phyloP scores from a whole-genome alignment of 768 basidiomycete genomes.

The Rhizopogon sp. region DNA sequence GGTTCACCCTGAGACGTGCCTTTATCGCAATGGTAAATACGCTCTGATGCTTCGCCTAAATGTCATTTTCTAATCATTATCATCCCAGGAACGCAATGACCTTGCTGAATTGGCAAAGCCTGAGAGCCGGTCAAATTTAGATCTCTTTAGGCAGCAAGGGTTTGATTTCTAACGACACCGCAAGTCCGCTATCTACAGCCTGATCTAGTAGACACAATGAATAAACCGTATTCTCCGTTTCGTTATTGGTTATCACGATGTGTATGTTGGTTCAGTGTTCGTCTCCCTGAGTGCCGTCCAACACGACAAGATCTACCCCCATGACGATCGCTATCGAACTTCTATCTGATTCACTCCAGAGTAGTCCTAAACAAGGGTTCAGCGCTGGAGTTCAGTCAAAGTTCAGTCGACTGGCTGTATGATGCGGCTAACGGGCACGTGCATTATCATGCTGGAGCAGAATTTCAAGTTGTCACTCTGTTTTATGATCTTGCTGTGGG shows the following conservation, averaged over 20 bases:
- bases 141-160: slow-evolving; percentile 74
- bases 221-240: neutral
- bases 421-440: no score
- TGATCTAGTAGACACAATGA: neutral
- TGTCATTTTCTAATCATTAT: neutral
- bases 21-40: slow-evolving; percentile 72
- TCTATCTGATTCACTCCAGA: no score
- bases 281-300: neutral
- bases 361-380: no score
- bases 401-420: no score
- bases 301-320: neutral
- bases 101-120: slow-evolving; percentile 72
- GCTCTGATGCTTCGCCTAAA: neutral
- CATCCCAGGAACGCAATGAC: slow-evolving; percentile 66
- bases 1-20: slow-evolving; percentile 83
- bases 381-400: no score
- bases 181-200: neutral
- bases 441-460: no score
- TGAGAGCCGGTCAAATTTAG: slow-evolving; percentile 56
- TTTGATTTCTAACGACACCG: slow-evolving; percentile 71
- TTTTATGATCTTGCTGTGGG: no score
- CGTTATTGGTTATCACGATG: neutral
- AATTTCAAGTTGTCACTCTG: no score
- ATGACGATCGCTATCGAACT: neutral
- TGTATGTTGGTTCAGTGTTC: neutral